A percentile compares a stretch with the other conserved stretches of the same genome.
phyloP scores from a whole-genome alignment of 345 rosid genomes.

The Citrus hindsii region DNA sequence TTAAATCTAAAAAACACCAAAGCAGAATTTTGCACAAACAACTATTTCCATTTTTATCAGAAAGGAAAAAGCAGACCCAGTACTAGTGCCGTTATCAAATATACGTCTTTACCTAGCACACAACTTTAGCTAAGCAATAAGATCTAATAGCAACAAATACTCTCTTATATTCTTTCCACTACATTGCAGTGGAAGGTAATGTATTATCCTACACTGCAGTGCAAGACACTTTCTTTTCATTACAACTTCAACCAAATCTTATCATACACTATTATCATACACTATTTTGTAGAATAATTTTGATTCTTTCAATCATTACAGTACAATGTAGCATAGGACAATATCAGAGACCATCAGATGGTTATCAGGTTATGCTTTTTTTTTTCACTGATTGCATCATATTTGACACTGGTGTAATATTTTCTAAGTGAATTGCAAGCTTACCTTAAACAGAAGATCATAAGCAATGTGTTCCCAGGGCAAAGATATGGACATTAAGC shows the following conservation, averaged over 20 bases:
- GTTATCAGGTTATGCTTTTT: not conserved
- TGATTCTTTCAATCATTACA: not conserved
- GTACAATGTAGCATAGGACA: not conserved
- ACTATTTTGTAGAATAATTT: not conserved
- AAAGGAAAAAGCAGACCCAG: not conserved
- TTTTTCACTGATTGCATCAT: not conserved
- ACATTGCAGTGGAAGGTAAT: not conserved
- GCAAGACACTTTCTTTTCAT: not conserved
- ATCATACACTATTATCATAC: not conserved
- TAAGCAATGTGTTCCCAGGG: conserved; percentile 95
- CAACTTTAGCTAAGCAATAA: not conserved
- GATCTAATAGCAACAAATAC: not conserved
- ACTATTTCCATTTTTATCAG: not conserved
- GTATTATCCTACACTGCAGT: not conserved
- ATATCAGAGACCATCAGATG: not conserved
- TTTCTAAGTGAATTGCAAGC: conserved; percentile 2
- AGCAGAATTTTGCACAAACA: not conserved
- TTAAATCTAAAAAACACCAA: not conserved
- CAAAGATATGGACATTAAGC: conserved; percentile 90
- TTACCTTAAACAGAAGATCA: conserved; percentile 93
- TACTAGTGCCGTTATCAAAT: not conserved
- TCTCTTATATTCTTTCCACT: not conserved
- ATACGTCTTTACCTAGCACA: not conserved
- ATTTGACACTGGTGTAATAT: not conserved
- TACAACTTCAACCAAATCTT: not conserved